Evolutionary conservation across 1,284 basidiomycete genomes (phyloP).

Genomic region (Marasmius oreades): DNA sequence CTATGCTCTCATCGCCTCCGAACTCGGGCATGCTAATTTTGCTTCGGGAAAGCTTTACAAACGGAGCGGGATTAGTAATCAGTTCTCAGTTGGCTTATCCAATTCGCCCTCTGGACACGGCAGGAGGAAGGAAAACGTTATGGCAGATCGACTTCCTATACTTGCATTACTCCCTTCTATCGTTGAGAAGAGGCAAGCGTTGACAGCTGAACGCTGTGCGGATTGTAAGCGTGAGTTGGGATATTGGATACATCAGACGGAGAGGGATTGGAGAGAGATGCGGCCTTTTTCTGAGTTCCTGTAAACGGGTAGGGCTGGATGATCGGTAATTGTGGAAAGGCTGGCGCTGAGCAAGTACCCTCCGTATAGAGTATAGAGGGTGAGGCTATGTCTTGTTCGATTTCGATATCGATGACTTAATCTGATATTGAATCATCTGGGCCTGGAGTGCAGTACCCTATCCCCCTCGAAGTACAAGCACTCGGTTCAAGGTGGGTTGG

Average conservation of each 20-base stretch:
- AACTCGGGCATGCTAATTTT: conserved; percentile 6
- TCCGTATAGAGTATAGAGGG: too few relatives aligned
- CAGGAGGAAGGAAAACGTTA: neutral
- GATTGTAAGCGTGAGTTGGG: conserved; percentile 18
- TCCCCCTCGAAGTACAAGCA: too few relatives aligned
- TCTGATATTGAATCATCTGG: too few relatives aligned
- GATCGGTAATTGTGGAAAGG: too few relatives aligned
- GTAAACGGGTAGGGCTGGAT: neutral
- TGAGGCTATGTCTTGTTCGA: too few relatives aligned
- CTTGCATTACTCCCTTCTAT: conserved; percentile 7
- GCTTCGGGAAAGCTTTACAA: neutral
- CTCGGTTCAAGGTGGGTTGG: too few relatives aligned
- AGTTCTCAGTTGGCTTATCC: neutral
- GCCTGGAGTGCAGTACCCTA: too few relatives aligned
- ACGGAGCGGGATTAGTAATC: neutral
- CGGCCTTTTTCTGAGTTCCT: conserved; percentile 13
- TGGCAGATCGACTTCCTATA: neutral
- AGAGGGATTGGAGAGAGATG: conserved; percentile 13
- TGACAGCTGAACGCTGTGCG: conserved; percentile 11
- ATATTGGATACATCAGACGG: conserved; percentile 14
- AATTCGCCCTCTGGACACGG: neutral
- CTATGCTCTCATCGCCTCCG: conserved; percentile 13
- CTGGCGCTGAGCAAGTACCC: too few relatives aligned
- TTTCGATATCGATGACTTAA: too few relatives aligned
- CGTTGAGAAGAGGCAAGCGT: conserved; percentile 11